Conservation (phyloP, 345 rosid species). For the Salix dunnii region DNA sequence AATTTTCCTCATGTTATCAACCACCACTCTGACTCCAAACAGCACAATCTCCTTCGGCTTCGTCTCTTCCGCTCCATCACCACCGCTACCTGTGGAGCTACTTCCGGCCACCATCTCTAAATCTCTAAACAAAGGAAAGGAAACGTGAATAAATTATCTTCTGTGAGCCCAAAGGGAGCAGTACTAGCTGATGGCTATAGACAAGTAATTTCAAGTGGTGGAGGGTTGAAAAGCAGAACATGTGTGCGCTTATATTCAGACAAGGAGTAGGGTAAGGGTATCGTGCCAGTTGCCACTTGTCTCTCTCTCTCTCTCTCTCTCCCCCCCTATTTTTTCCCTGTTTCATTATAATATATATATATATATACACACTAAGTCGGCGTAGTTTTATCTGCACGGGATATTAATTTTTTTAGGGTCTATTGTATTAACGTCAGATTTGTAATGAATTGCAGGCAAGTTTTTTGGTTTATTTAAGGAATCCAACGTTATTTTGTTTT, state of each 20-base stretch:
- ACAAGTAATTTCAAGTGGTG: not conserved
- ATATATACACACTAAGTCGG: not conserved
- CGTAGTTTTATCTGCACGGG: not conserved
- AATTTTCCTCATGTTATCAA: slow-evolving; percentile 88
- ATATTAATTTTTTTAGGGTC: too few relatives aligned
- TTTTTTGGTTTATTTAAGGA: not conserved
- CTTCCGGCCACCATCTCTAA: slow-evolving; percentile 22
- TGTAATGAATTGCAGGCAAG: not conserved
- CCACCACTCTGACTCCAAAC: slow-evolving; percentile 84
- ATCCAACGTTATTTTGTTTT: not conserved
- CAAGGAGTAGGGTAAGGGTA: not conserved
- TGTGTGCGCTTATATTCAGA: not conserved
- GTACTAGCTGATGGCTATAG: not conserved
- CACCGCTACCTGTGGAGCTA: slow-evolving; percentile 28
- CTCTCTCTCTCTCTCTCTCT: not conserved
- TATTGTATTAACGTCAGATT: too few relatives aligned
- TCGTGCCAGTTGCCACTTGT: not conserved
- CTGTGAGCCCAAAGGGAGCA: not conserved
- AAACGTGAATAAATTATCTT: not conserved
- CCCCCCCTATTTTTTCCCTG: not conserved
- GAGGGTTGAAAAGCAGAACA: not conserved
- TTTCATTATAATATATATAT: not conserved
- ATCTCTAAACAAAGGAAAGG: not conserved
- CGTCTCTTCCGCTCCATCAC: slow-evolving; percentile 1
- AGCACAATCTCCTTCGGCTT: slow-evolving; percentile 66